These are phyloP conservation scores for Pseudogymnoascus sp. DNA, from an alignment of 2,329 filamentous ascomycete genomes.

Conservation along the genomic window DNA sequence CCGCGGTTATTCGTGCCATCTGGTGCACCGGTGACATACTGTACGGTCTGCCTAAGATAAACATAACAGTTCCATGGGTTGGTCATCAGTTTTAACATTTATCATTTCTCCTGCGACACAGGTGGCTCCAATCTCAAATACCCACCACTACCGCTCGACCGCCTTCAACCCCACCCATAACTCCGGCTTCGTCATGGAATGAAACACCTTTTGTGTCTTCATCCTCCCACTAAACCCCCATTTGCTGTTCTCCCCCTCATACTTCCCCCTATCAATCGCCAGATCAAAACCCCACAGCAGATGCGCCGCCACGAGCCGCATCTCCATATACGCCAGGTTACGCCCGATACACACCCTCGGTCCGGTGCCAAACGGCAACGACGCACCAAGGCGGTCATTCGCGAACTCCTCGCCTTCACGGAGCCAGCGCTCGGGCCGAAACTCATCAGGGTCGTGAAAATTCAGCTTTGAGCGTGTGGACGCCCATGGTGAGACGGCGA, in stretches of 20 bases:
- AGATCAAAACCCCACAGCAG: constrained; percentile 15
- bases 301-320: constrained; percentile 12
- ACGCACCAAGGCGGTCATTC: background rate
- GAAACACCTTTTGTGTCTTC: background rate
- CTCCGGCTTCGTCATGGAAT: constrained; percentile 1
- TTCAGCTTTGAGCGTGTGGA: background rate
- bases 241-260: background rate
- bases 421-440: constrained; percentile 13
- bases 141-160: background rate
- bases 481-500: constrained; percentile 33
- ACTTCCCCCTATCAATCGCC: constrained; percentile 1
- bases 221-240: background rate
- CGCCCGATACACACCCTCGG: constrained; percentile 15
- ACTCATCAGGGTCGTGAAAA: constrained; percentile 12
- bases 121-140: background rate
- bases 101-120: background rate
- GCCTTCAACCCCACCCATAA: background rate
- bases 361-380: constrained; percentile 12
- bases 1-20: background rate
- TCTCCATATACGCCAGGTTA: constrained; percentile 16
- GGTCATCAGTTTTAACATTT: background rate
- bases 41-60: too few relatives aligned
- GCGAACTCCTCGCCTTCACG: background rate
- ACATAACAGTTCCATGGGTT: too few relatives aligned
- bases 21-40: too few relatives aligned